phyloP scores from a whole-genome alignment of 495 filamentous ascomycete genomes.

The Aspergillus haitiensis region DNA sequence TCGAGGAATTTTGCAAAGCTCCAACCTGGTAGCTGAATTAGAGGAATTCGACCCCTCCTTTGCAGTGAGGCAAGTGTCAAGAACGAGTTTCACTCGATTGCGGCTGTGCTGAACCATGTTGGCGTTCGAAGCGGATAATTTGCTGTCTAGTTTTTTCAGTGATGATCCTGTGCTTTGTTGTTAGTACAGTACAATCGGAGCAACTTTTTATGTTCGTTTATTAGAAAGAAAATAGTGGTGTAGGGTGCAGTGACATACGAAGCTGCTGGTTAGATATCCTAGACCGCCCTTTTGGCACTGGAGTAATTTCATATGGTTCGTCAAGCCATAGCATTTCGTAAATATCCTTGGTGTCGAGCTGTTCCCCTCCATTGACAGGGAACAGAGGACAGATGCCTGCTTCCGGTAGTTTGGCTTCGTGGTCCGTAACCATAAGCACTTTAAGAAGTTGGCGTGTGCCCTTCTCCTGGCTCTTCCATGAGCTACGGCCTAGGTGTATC shows the following conservation, averaged over 20 bases:
- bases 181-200: too few relatives aligned
- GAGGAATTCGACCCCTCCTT: not conserved
- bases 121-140: too few relatives aligned
- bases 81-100: not conserved
- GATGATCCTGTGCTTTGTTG: too few relatives aligned
- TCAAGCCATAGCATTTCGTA: not conserved
- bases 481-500: not conserved
- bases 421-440: not conserved
- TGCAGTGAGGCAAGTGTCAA: not conserved
- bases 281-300: not conserved
- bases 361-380: not conserved
- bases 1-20: not conserved
- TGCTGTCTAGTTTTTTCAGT: too few relatives aligned
- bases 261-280: not conserved
- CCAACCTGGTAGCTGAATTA: not conserved
- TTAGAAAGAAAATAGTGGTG: too few relatives aligned
- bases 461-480: not conserved
- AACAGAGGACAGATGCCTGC: not conserved
- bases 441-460: not conserved
- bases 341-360: not conserved
- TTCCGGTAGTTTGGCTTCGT: not conserved
- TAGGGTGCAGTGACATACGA: not conserved
- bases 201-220: too few relatives aligned
- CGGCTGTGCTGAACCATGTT: not conserved
- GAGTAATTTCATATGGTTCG: not conserved